These are phyloP conservation scores for Akanthomyces uredinophilus DNA, from an alignment of 2,329 filamentous ascomycete species.

Conservation along the genomic window DNA sequence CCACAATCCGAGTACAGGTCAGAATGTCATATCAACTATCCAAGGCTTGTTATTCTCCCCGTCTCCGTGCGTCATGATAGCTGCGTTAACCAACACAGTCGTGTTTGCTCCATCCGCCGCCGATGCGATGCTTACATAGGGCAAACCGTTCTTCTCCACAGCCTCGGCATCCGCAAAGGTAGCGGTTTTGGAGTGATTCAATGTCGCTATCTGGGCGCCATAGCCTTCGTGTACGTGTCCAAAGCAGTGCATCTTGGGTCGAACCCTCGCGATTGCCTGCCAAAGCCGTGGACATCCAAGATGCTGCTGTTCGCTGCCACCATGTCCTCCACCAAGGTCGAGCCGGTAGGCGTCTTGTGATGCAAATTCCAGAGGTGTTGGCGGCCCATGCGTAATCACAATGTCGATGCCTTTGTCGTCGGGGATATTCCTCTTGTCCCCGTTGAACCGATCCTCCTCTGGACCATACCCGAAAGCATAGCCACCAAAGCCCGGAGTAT, in stretches of 20 bases:
- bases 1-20: too few species aligned
- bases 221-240: conserved; percentile 22
- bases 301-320: conserved; percentile 20
- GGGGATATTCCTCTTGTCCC: conserved; percentile 9
- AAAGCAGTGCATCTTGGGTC: conserved; percentile 23
- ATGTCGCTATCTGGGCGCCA: conserved; percentile 28
- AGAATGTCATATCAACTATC: conserved; percentile 2
- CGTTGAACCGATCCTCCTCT: conserved; percentile 15
- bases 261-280: conserved; percentile 18
- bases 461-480: conserved; percentile 37
- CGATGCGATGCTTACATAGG: not conserved
- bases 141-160: not conserved
- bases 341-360: conserved; percentile 16
- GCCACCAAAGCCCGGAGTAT: conserved; percentile 31
- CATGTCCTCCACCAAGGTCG: conserved; percentile 21
- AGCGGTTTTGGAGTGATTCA: not conserved
- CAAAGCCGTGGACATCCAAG: conserved; percentile 20
- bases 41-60: conserved; percentile 7
- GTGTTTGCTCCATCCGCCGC: not conserved
- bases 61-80: conserved; percentile 6
- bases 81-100: conserved; percentile 7
- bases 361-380: conserved; percentile 23
- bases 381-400: conserved; percentile 24
- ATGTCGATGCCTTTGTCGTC: conserved; percentile 18
- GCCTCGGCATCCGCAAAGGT: not conserved